Evolutionary conservation across 2,329 filamentous ascomycete genomes (phyloP).

Genomic region (Metarhizium robertsii): DNA sequence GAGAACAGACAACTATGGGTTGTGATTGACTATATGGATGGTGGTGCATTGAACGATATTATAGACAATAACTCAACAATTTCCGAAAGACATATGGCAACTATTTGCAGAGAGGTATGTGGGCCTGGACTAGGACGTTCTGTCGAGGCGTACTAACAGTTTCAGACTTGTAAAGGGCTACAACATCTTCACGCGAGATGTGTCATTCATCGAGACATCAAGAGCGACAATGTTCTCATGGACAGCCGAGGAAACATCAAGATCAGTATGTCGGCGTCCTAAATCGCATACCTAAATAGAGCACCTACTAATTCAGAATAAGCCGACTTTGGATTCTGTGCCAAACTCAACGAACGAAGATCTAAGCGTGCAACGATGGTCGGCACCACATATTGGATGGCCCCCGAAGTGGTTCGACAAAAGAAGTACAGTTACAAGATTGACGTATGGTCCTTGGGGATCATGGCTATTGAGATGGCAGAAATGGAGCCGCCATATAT

Average conservation of each 20-base stretch:
- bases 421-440: slow-evolving; percentile 97
- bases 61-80: slow-evolving; percentile 94
- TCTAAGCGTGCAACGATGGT: slow-evolving; percentile 98
- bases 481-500: slow-evolving; percentile 94
- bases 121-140: neutral
- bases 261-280: slow-evolving; percentile 60
- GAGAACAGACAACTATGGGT: slow-evolving; percentile 95
- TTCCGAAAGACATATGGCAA: slow-evolving; percentile 91
- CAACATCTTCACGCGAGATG: slow-evolving; percentile 89
- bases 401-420: slow-evolving; percentile 95
- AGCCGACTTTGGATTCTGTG: slow-evolving; percentile 98
- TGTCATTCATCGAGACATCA: slow-evolving; percentile 97
- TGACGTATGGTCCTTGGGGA: slow-evolving; percentile 95
- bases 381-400: slow-evolving; percentile 98
- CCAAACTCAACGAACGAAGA: slow-evolving; percentile 91
- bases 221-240: slow-evolving; percentile 93
- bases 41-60: slow-evolving; percentile 89
- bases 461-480: slow-evolving; percentile 99
- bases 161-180: slow-evolving; percentile 83
- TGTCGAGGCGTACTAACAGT: neutral
- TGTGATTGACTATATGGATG: slow-evolving; percentile 99
- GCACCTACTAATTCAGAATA: slow-evolving; percentile 15
- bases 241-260: slow-evolving; percentile 92
- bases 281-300: no score
- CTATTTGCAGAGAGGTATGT: slow-evolving; percentile 85